A percentile compares a stretch with the other conserved stretches of the same genome.
phyloP scores from a whole-genome alignment of 1,284 basidiomycete genomes.

The Marasmius fiardii region DNA sequence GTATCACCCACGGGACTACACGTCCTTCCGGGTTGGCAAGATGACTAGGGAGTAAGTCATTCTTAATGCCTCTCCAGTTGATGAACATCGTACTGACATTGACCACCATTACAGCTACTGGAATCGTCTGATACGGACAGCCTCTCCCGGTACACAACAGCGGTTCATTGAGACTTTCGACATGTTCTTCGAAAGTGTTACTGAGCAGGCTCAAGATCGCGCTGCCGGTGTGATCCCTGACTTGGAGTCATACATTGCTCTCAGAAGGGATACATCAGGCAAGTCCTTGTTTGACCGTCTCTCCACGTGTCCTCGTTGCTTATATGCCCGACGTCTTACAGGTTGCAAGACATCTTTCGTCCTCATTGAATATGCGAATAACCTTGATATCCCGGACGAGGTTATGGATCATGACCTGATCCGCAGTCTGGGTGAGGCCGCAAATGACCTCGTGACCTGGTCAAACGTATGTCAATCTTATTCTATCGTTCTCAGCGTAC shows the following conservation, averaged over 20 bases:
- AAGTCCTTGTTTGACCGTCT: conserved; percentile 23
- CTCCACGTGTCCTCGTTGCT: conserved; percentile 4
- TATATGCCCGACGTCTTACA: conserved; percentile 14
- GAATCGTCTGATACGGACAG: conserved; percentile 46
- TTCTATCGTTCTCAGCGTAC: conserved; percentile 17
- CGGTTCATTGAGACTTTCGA: conserved; percentile 61
- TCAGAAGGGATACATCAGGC: conserved; percentile 53
- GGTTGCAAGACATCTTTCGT: conserved; percentile 54
- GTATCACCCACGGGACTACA: conserved; percentile 25
- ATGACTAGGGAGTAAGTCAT: conserved; percentile 53
- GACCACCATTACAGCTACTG: conserved; percentile 37
- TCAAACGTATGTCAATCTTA: conserved; percentile 30
- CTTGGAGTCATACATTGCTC: conserved; percentile 57
- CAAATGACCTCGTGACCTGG: conserved; percentile 38
- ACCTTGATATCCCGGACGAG: conserved; percentile 37
- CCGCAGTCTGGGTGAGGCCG: conserved; percentile 36
- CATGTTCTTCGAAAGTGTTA: conserved; percentile 57
- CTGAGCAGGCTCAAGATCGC: conserved; percentile 56
- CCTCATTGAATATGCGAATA: conserved; percentile 43
- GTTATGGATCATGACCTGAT: conserved; percentile 46
- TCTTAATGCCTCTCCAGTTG: conserved; percentile 16
- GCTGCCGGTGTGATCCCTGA: conserved; percentile 46
- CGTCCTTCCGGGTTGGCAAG: conserved; percentile 30
- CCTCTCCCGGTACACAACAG: conserved; percentile 44
- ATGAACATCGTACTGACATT: conserved; percentile 7